Evolutionary conservation across 2,329 filamentous ascomycete genomes (phyloP), one percentile per base, ranked within the genome.

Genomic region (Fusarium sp.): DNA sequence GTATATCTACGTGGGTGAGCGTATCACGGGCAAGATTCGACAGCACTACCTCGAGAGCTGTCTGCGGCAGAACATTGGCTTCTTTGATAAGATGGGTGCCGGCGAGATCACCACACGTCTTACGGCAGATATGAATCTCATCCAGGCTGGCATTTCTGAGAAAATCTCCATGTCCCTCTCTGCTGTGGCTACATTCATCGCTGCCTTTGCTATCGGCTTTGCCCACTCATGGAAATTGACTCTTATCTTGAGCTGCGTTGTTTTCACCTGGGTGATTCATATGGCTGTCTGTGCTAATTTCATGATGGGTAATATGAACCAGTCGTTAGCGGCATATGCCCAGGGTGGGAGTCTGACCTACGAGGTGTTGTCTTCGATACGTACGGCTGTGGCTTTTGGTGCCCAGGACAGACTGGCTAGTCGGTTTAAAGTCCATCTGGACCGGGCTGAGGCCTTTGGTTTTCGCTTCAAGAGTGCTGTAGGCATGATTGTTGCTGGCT

Each of bases 81-180:
- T 36, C 9, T 47, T 22, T 19, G 95, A 98, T 80, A 96, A 96
- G 76, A 86, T 97, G n/a, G 94, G 94, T 54, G 92, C 94, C 39
- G 94, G 94, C 62, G 95, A 98, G 80, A 92, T 98, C 65, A 97
- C 94, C 0, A 97, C 94, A 1, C 91, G 94, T 67, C 97, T 97
- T 73, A 98, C 95, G 0, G 91, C 94, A n/a, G 94, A 98, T 79
- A 97, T 93, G 44, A 97, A 97, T 76, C 83, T 97, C 55, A 91
- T 98, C 60, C 95, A 97, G 79, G 94, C 97, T 70, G 95, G 94
- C 60, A 94, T 99, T 44, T 97, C 93, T 0, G 93, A 97, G 79
- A 97, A 97, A 82, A 87, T 97, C 47, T 89, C 89, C 13, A 81
- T 97, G 68, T 94, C 92, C 0, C 76, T 97, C 58, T 89, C 89